phyloP scores from a whole-genome alignment of 306 rosid genomes.

The Prunus kanzakura region DNA sequence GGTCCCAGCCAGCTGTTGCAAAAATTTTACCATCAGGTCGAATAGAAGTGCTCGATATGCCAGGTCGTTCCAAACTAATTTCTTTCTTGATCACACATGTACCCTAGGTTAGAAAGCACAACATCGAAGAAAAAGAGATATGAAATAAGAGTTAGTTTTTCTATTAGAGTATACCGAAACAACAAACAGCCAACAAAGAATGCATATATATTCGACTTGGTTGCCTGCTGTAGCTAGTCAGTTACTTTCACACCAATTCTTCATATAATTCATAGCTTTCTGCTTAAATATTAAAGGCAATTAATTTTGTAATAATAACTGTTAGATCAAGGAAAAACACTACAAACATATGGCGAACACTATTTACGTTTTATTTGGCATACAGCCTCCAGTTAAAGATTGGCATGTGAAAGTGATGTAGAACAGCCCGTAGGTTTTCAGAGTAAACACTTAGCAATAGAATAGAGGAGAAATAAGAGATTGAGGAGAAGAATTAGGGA shows the following conservation, averaged over 20 bases:
- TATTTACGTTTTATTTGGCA: background rate
- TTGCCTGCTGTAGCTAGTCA: background rate
- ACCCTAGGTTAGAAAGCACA: slow-evolving; percentile 39
- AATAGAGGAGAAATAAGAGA: too few relatives aligned
- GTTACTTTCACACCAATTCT: background rate
- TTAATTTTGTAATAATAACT: background rate
- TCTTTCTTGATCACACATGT: slow-evolving; percentile 67
- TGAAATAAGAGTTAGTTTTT: background rate
- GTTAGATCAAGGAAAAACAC: background rate
- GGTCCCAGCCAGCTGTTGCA: slow-evolving; percentile 98
- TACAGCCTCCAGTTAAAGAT: background rate
- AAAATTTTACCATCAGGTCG: slow-evolving; percentile 75
- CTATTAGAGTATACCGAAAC: background rate
- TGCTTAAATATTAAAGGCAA: background rate
- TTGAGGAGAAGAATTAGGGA: too few relatives aligned
- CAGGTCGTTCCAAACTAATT: slow-evolving; percentile 80
- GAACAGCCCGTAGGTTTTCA: too few relatives aligned
- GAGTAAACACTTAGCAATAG: too few relatives aligned
- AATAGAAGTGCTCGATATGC: slow-evolving; percentile 75
- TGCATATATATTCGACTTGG: background rate
- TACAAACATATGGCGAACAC: background rate
- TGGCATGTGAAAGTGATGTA: background rate
- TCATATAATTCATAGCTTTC: background rate
- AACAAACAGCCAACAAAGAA: background rate
- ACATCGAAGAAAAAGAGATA: background rate